Conservation (phyloP, 352 stramenopile species). For the Pseudoperonospora humuli region DNA sequence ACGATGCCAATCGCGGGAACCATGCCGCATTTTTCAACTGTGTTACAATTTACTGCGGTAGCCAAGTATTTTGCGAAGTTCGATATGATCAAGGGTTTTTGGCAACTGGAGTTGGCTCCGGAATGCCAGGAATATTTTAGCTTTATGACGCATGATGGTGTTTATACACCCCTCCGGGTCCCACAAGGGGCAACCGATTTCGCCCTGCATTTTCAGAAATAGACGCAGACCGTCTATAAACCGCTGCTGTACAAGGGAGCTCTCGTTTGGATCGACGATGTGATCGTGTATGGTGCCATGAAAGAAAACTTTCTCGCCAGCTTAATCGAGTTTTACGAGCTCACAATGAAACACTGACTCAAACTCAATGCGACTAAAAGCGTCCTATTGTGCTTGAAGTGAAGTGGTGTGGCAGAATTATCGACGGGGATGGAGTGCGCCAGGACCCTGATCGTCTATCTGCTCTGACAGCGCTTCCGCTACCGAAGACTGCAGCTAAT, state of each 20-base stretch:
- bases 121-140: slow-evolving; percentile 18
- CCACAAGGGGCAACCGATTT: slow-evolving; percentile 6
- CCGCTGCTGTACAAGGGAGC: slow-evolving; percentile 13
- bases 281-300: slow-evolving; percentile 12
- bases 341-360: slow-evolving; percentile 3
- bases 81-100: slow-evolving; percentile 24
- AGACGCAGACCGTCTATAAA: slow-evolving; percentile 12
- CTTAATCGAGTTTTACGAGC: slow-evolving; percentile 8
- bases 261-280: slow-evolving; percentile 24
- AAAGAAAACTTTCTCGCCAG: slow-evolving; percentile 6
- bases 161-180: slow-evolving; percentile 12
- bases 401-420: slow-evolving; percentile 17
- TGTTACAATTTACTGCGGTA: too few species aligned
- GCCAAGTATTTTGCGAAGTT: slow-evolving; percentile 15
- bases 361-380: slow-evolving; percentile 23
- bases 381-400: slow-evolving; percentile 9
- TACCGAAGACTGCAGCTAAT: slow-evolving; percentile 7
- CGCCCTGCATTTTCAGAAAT: slow-evolving; percentile 9
- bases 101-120: slow-evolving; percentile 11
- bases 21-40: too few species aligned
- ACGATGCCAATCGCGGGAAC: too few species aligned
- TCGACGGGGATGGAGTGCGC: slow-evolving; percentile 8
- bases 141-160: slow-evolving; percentile 20
- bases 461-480: neutral
- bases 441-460: slow-evolving; percentile 2